Evolutionary conservation across 2,329 filamentous ascomycete genomes (phyloP).

Genomic region (Blastomyces parvus): DNA sequence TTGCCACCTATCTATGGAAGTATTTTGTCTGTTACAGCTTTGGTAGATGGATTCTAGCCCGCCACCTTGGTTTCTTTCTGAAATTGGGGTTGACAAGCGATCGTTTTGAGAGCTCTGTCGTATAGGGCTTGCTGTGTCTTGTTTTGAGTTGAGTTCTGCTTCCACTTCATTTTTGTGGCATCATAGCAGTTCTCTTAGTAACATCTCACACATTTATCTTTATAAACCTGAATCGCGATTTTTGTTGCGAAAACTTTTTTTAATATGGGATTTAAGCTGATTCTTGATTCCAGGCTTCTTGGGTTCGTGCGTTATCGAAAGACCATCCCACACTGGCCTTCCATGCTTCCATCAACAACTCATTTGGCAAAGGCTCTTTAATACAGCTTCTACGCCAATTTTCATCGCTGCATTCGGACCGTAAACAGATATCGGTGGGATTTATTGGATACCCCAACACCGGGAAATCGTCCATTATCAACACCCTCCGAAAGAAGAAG

Average conservation of each 20-base stretch:
- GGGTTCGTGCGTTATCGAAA: conserved; percentile 81
- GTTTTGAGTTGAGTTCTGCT: conserved; percentile 95
- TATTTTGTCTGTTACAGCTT: conserved; percentile 88
- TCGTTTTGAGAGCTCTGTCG: conserved; percentile 82
- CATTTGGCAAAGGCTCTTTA: conserved; percentile 89
- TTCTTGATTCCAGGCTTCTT: conserved; percentile 60
- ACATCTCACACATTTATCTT: conserved; percentile 72
- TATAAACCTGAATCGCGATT: conserved; percentile 18
- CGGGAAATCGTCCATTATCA: conserved; percentile 95
- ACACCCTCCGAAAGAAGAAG: conserved; percentile 87
- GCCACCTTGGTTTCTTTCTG: conserved; percentile 54
- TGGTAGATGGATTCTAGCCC: conserved; percentile 85
- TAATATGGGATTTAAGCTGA: conserved; percentile 18
- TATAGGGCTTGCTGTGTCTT: conserved; percentile 69
- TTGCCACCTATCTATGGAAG: conserved; percentile 52
- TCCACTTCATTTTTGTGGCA: conserved; percentile 49
- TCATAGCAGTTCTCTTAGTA: conserved; percentile 93
- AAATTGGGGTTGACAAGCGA: conserved; percentile 56
- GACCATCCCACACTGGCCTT: conserved; percentile 92
- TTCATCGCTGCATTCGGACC: conserved; percentile 73
- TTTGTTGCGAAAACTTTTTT: conserved; percentile 18
- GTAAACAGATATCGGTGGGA: conserved; percentile 91
- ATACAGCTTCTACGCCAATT: conserved; percentile 92
- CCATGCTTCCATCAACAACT: conserved; percentile 88
- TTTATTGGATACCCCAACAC: conserved; percentile 87